Evolutionary conservation across 1,284 basidiomycete genomes (phyloP), one percentile per base, ranked within the genome.

Genomic region (Moesziomyces globuligerus): DNA sequence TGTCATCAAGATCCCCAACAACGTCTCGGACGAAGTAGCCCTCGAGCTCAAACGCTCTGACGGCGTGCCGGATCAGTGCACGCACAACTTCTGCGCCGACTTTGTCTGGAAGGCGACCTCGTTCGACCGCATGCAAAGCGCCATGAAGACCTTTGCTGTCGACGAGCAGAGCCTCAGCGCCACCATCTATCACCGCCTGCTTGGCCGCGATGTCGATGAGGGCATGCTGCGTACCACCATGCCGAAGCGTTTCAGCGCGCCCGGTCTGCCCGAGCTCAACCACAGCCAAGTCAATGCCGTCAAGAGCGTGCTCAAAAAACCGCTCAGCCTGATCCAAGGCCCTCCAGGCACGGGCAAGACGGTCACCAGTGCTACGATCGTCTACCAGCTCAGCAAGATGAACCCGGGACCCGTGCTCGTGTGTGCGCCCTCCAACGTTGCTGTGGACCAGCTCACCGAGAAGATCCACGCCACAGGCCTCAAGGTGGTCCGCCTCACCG

Each of bases 21-120:
- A 97, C 83, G 90, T 96, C 15, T 97, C 94, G 15, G 96, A 98
- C 83, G 96, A 98, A 84, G 94, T 99, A 81, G 94, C 90, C 5
- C 86, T 98, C 62, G 96, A 99, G 83, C 86, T 99, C 42, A 87
- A 93, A 60, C 87, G 91, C 50, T 89, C 91, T 6, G 94, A 98
- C 70, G 92, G 92, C n/a, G 94, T 96, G 7, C 96, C 96, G 3
- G 89, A 90, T 20, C 94, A 98, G 47, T 89, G 94, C 84, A 95
- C 92, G 0, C 92, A 95, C 80, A 92, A 93, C 75, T 98, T 96
- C 80, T 90, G 91, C 0, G 94, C 90, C 39, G 96, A 98, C 83
- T 99, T 98, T 79, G 94, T 99, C 15, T 99, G 96, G 96, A 98
- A 98, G 84, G 94, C 93, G 7, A 98, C 96, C 1, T 96, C 93